Evolutionary conservation across 2,329 filamentous ascomycete species (phyloP).

Genomic region (Aspergillus texensis): DNA sequence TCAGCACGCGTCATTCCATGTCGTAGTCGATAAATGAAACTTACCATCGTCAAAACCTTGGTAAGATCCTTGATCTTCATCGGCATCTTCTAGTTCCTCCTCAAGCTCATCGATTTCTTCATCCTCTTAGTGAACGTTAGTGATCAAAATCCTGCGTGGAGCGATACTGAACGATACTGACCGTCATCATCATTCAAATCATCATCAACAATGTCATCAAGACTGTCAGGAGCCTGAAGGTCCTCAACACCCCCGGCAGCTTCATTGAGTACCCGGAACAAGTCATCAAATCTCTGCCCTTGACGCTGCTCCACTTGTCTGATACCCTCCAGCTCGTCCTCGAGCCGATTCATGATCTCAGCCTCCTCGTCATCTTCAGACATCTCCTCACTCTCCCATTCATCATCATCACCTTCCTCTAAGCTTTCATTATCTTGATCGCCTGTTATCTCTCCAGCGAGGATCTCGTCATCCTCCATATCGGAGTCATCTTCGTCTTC

Average conservation of each 20-base stretch:
- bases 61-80: constrained; percentile 48
- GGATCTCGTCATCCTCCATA: constrained; percentile 56
- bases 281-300: constrained; percentile 48
- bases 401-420: constrained; percentile 50
- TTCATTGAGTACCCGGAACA: constrained; percentile 48
- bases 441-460: constrained; percentile 58
- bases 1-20: constrained; percentile 31
- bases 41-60: constrained; percentile 40
- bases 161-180: constrained; percentile 28
- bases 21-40: not conserved
- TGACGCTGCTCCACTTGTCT: constrained; percentile 44
- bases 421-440: constrained; percentile 57
- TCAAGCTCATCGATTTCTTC: constrained; percentile 52
- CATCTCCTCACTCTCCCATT: constrained; percentile 54
- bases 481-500: constrained; percentile 64
- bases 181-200: constrained; percentile 62
- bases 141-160: not conserved
- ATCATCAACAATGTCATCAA: constrained; percentile 54
- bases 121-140: constrained; percentile 57
- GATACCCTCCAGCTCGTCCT: constrained; percentile 45
- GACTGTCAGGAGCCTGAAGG: constrained; percentile 45
- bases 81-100: constrained; percentile 49
- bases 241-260: constrained; percentile 46
- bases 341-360: constrained; percentile 48
- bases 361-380: constrained; percentile 50